Base-by-base conservation (phyloP, 1,139 yeast species). In the Taiozyma onychis region DNA sequence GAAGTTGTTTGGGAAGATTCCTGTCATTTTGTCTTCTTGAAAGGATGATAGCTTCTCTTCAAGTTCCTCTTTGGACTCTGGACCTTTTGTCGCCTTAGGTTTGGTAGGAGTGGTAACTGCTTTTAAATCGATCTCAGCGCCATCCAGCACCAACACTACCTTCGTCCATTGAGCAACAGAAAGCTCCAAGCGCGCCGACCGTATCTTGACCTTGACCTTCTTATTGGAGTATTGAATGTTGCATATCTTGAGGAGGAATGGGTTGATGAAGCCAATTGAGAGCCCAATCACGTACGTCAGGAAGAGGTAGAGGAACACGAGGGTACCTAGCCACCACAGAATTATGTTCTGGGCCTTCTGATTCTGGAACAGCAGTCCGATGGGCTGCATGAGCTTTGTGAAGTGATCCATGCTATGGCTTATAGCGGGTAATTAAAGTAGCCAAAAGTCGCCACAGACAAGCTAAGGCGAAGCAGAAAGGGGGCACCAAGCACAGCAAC, bases 221-320 rank as follows among this genome's bases (percentile, higher is more conserved):
- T 54, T 51, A 8, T 41, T 47, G 4, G 47, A 41, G 27, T 57
- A 41, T 0, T 51, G 50, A 6, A 64, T 30, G 6, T 52, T 49
- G 43, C 50, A 47, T 9, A 64, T 35, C 42, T 55, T 57, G 49
- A 61, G 48, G 8, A 55, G 50, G 30, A 66, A 59, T 0, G 65
- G 61, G 45, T 66, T 64, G 46, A 66, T 45, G 41, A 53, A 54
- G 6, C 65, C 62, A 14, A 65, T 52, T 16, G 60, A 53, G 4
- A 66, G 47, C 0, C 67, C 67, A 22, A 61, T 48, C 1, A 48
- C 44, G 5, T 35, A 10, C 28, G 59, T 54, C 4, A 61, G 50
- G 1, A 49, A 11, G 6, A 39, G 11, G 11, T 55, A 55, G 1
- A 54, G 10, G 0, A 54, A 4, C 7, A 30, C n/a, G 0, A 50